These are phyloP conservation scores for Stephanocyclus meneghinianus DNA, from an alignment of 352 stramenopile species.

Conservation along the genomic window DNA sequence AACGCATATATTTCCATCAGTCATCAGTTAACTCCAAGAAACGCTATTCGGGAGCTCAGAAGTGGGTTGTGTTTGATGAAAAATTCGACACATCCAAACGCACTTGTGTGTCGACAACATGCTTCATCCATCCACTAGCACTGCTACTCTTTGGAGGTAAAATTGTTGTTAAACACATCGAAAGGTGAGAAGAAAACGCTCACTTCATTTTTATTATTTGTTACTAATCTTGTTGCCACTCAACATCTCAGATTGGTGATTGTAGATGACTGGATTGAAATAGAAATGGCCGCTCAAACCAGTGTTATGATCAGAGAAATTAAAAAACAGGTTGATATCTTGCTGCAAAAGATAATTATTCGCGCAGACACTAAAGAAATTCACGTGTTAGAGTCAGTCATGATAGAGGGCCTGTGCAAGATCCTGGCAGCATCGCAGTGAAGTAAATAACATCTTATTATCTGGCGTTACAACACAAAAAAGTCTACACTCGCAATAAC, in stretches of 20 bases:
- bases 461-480: too few relatives aligned
- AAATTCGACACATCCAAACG: slow-evolving; percentile 69
- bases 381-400: not conserved
- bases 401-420: slow-evolving; percentile 7
- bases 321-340: slow-evolving; percentile 51
- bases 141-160: slow-evolving; percentile 70
- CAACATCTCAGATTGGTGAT: slow-evolving; percentile 30
- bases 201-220: too few relatives aligned
- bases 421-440: not conserved
- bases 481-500: too few relatives aligned
- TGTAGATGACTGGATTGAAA: slow-evolving; percentile 73
- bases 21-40: slow-evolving; percentile 68
- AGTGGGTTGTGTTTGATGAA: slow-evolving; percentile 76
- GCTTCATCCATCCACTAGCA: slow-evolving; percentile 64
- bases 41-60: slow-evolving; percentile 17
- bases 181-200: slow-evolving; percentile 22
- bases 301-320: slow-evolving; percentile 65
- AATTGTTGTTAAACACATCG: slow-evolving; percentile 58
- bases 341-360: slow-evolving; percentile 47
- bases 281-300: slow-evolving; percentile 67
- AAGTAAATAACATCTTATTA: too few relatives aligned
- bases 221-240: too few relatives aligned
- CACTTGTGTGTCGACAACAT: slow-evolving; percentile 64
- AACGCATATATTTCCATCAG: slow-evolving; percentile 68
- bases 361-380: slow-evolving; percentile 16